Evolutionary conservation across 768 basidiomycete genomes (phyloP), one percentile per base, ranked within the genome.

Genomic region (Crucibulum laeve): DNA sequence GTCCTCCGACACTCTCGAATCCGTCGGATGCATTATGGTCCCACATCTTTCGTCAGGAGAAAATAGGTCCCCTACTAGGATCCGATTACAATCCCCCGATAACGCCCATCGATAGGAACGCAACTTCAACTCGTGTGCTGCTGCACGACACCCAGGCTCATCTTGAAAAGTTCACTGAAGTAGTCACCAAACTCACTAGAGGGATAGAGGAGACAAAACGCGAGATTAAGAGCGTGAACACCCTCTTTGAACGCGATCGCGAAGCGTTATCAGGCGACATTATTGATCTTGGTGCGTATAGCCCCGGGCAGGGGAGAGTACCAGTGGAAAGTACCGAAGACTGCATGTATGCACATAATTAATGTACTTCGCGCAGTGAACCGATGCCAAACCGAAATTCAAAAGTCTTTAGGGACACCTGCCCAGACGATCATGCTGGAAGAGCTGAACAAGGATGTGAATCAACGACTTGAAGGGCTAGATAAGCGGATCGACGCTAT

Each of bases 71-170:
- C 1, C 43, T 55, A 11, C 45, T n/a, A n/a, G n/a, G n/a, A n/a
- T n/a, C n/a, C n/a, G n/a, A n/a, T n/a, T n/a, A n/a, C n/a, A n/a
- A n/a, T n/a, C 65, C 73, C n/a, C 70, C 76, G 8, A 49, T 69
- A 32, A 67, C 68, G 8, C 80, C 84, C 3, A 51, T 76, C 22
- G 85, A 88, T 63, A 86, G 76, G 51, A 74, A 76, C 7, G 77
- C 74, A 10, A 83, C 84, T 3, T 84, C 86, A 4, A 82, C 82
- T 64, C 77, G 85, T 30, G 73, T 87, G 51, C 70, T 88, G 10
- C 63, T 89, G 17, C 78, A 87, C 50, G 87, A 88, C 55, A 87
- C 84, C 1, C 84, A 87, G 44, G 76, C 74, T 17, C 77, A 81
- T 48, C 70, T 88, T 25, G 84, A 89, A 60, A 76, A 67, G 51